Base-by-base conservation (phyloP, 2,329 filamentous ascomycete genomes). In the Pestalotiopsis fici region DNA sequence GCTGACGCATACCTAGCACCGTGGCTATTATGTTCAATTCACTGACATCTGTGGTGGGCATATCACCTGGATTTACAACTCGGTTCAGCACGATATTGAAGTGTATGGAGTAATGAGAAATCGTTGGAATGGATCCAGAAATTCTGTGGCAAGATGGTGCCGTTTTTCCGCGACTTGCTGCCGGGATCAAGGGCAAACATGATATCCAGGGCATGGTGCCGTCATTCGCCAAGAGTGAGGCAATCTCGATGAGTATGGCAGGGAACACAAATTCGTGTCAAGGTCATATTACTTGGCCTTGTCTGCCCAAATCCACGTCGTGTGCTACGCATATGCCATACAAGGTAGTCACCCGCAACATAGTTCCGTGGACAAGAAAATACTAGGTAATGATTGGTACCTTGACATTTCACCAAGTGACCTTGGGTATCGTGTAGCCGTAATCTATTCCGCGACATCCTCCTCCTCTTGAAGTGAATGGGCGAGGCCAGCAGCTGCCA, bases 21-120 rank as follows among this genome's bases (percentile, higher is more conserved):
- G 79, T 76, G 39, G 83, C 75, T 55, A 87, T 83, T n/a, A 87
- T 79, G 71, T 87, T 87, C 66, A 87, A 80, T 70, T 87, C 84
- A 60, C 82, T 85, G 13, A 85, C 72, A 59, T 85, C 82, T 61
- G 86, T 79, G 25, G 79, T 79, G 64, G 83, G 83, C 83, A 85
- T 85, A 50, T 50, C 43, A 9, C 15, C 43, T 50, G 2, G 43
- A 50, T 50, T 50, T 15, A 50, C 6, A 9, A 35, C 31, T 35
- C 31, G 31, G 31, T 35, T 11, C 6, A 35, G 31, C 11, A 35
- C 31, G 11, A 11, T 35, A 35, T 35, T 50, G 3, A 5, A n/a
- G 3, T 50, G 39, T 23, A 18, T 3, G 6, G 18, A 23, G n/a
- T 11, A 43, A 43, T 1, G n/a, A n/a, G 15, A n/a, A 50, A 9